Conservation (phyloP, 2,329 filamentous ascomycete species). For the Diplodia corticola region DNA sequence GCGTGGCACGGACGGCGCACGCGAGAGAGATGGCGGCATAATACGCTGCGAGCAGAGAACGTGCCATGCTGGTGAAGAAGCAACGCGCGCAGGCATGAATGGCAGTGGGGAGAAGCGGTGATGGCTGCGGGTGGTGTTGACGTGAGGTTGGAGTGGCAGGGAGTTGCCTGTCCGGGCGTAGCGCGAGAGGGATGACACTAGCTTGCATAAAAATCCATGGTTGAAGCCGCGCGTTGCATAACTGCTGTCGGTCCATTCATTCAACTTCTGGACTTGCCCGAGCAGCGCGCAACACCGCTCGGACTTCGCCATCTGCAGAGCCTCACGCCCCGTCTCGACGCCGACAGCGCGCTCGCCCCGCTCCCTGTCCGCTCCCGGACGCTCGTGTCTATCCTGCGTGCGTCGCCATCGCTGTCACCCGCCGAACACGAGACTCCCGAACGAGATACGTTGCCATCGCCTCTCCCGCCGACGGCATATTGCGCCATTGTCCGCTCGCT, state of each 20-base stretch:
- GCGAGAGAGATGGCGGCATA: background rate
- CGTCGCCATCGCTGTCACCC: background rate
- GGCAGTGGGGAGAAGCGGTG: background rate
- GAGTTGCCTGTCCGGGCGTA: slow-evolving; percentile 2
- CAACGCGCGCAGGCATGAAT: no score
- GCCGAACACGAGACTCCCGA: slow-evolving; percentile 14
- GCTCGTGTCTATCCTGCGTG: background rate
- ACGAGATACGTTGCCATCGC: slow-evolving; percentile 22
- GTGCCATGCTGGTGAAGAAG: background rate
- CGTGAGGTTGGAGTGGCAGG: background rate
- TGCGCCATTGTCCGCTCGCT: slow-evolving; percentile 9
- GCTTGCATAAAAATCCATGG: slow-evolving; percentile 8
- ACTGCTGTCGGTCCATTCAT: background rate
- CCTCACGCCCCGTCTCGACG: slow-evolving; percentile 6
- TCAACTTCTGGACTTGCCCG: slow-evolving; percentile 9
- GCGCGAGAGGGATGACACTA: background rate
- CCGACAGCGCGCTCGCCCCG: background rate
- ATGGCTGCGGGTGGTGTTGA: slow-evolving; percentile 12
- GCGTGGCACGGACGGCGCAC: background rate
- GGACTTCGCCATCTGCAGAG: slow-evolving; percentile 6
- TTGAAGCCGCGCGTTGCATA: slow-evolving; percentile 14
- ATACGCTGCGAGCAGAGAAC: background rate
- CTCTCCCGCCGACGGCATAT: background rate
- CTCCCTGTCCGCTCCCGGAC: background rate
- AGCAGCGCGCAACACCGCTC: slow-evolving; percentile 14